Evolutionary conservation across 2,329 filamentous ascomycete species (phyloP).

Genomic region (Beauveria rudraprayagi): DNA sequence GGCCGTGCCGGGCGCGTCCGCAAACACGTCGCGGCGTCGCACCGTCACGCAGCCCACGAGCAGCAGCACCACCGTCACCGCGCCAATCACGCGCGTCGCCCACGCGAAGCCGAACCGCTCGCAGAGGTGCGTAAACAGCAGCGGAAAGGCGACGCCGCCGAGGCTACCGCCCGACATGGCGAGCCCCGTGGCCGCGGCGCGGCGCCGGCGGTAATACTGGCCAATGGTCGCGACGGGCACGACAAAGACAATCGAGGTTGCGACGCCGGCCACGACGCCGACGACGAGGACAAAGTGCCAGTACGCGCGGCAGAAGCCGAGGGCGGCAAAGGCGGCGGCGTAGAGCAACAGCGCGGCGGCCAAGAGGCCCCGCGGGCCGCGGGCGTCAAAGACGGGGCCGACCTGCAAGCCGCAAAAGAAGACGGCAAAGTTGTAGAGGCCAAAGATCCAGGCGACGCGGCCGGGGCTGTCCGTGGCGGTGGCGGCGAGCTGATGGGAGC

Average conservation of each 20-base stretch:
- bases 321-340: slow-evolving; percentile 5
- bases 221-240: slow-evolving; percentile 55
- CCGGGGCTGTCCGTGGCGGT: slow-evolving; percentile 38
- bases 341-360: slow-evolving; percentile 18
- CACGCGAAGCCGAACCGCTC: slow-evolving; percentile 38
- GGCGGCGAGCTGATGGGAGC: slow-evolving; percentile 48
- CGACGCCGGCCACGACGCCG: slow-evolving; percentile 10
- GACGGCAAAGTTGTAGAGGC: slow-evolving; percentile 57
- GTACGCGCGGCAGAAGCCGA: slow-evolving; percentile 12
- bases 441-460: slow-evolving; percentile 62
- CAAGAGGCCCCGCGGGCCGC: slow-evolving; percentile 53
- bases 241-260: slow-evolving; percentile 12
- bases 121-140: slow-evolving; percentile 33
- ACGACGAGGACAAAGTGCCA: slow-evolving; percentile 17
- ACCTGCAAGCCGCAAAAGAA: slow-evolving; percentile 64
- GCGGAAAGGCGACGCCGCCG: slow-evolving; percentile 54
- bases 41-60: slow-evolving; percentile 18
- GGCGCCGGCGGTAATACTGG: slow-evolving; percentile 64
- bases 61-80: slow-evolving; percentile 43
- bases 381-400: slow-evolving; percentile 60
- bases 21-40: slow-evolving; percentile 18
- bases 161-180: slow-evolving; percentile 57
- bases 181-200: slow-evolving; percentile 70
- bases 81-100: slow-evolving; percentile 36
- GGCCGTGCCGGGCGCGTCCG: slow-evolving; percentile 39